Base-by-base conservation (phyloP, 768 basidiomycete species). In the Boletus sp. region DNA sequence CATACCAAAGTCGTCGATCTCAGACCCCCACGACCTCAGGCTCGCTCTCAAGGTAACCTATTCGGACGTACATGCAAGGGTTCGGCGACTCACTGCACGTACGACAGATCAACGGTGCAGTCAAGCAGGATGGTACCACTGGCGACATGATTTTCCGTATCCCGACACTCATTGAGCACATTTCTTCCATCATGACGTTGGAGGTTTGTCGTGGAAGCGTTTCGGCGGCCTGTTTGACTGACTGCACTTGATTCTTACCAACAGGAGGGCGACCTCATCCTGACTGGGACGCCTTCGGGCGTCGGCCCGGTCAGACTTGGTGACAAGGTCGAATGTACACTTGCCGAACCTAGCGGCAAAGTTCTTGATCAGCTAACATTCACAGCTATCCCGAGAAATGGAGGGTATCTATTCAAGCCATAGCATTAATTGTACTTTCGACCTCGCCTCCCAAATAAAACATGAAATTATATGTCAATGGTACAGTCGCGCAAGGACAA, bases 101-200 rank as follows among this genome's bases (percentile, higher is more conserved):
- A 7, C 18, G 24, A 18, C 65, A 94, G 92, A 83, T 98, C 67
- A 96, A 98, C 59, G 94, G 86, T 40, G 73, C 78, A 18, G 75
- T 82, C 53, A 94, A 90, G 68, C 97, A 99, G 72, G 79, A 90
- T 54, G 95, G 94, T 3, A 85, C 80, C 28, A 94, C 95, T 5
- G 72, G 76, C 14, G 89, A 95, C 70, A 97, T 98, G 94, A 89
- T 97, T 44, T 96, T 95, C 78, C 81, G 80, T 32, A 94, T 98
- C 37, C 93, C 94, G 1, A 79, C 83, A 20, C 79, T 98, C 49
- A 89, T 98, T 60, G 84, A 90, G 61, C 94, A 96, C 67, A 81
- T 96, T 54, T 96, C 94, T 2, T 90, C 92, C 5, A 95, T 99
- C 73, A 97, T 98, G 94, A 87, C 89, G 0, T 80, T 99, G n/a